phyloP scores from a whole-genome alignment of 768 basidiomycete genomes.

The Sarcodon sp. region DNA sequence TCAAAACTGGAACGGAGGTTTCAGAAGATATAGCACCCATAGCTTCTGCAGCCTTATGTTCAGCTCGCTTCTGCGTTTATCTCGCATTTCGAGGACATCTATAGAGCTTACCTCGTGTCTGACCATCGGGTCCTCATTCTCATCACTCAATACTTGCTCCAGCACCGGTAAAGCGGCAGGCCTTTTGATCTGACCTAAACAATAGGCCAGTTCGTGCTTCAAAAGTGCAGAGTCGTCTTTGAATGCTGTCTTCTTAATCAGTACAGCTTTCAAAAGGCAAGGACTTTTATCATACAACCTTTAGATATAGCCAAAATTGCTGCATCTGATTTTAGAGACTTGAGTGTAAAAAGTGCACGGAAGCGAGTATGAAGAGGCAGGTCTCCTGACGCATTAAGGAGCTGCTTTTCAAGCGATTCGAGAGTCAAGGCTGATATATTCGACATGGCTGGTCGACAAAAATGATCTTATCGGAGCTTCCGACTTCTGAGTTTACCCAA shows the following conservation, averaged over 20 bases:
- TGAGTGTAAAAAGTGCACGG: slow-evolving; percentile 85
- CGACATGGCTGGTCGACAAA: slow-evolving; percentile 17
- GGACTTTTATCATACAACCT: slow-evolving; percentile 29
- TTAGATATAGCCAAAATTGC: slow-evolving; percentile 79
- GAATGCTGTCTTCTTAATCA: slow-evolving; percentile 42
- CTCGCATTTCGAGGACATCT: neutral
- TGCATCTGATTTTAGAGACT: slow-evolving; percentile 64
- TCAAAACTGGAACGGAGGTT: slow-evolving; percentile 54
- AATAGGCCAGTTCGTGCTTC: slow-evolving; percentile 96
- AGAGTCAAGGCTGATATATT: slow-evolving; percentile 33
- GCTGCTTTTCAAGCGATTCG: slow-evolving; percentile 50
- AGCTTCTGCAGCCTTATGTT: slow-evolving; percentile 84
- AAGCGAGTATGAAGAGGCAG: slow-evolving; percentile 81
- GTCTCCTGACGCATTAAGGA: slow-evolving; percentile 66
- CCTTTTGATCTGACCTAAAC: slow-evolving; percentile 83
- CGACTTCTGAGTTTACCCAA: no score
- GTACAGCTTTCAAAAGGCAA: slow-evolving; percentile 1
- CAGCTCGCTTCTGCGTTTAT: neutral
- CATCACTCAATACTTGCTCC: slow-evolving; percentile 59
- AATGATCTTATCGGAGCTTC: no score
- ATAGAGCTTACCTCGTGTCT: slow-evolving; percentile 69
- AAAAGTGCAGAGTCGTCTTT: slow-evolving; percentile 78
- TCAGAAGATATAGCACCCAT: slow-evolving; percentile 84
- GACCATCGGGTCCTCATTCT: slow-evolving; percentile 85
- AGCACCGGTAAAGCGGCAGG: slow-evolving; percentile 65